phyloP scores from a whole-genome alignment of 1,139 yeast species.

The Casaregolazyma suthepensis region DNA sequence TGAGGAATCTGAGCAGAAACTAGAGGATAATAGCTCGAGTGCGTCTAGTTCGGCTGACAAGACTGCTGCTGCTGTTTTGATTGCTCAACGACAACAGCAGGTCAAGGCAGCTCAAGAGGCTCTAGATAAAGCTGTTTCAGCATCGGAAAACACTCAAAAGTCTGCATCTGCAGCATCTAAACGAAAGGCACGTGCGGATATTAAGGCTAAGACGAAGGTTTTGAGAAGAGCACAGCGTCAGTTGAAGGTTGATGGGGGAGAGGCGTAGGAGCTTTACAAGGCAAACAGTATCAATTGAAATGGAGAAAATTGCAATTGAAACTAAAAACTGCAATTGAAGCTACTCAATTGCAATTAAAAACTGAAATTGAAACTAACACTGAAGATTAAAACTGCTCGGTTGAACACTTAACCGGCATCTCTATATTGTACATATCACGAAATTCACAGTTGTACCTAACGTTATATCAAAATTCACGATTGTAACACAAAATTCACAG shows the following conservation, averaged over 20 bases:
- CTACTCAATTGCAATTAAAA: too few species aligned
- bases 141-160: slow-evolving; percentile 2
- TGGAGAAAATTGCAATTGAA: background rate
- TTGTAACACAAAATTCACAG: too few species aligned
- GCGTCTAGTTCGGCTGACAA: background rate
- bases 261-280: background rate
- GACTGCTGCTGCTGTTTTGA: slow-evolving; percentile 1
- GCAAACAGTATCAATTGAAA: background rate
- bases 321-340: too few species aligned
- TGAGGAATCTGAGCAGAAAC: background rate
- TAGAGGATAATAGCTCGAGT: background rate
- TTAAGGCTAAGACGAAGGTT: slow-evolving; percentile 8
- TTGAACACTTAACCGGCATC: too few species aligned
- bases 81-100: slow-evolving; percentile 5
- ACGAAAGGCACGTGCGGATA: slow-evolving; percentile 5
- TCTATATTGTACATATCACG: too few species aligned
- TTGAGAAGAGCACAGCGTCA: slow-evolving; percentile 9
- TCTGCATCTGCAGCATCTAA: slow-evolving; percentile 9
- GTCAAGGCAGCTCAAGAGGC: slow-evolving; percentile 2
- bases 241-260: slow-evolving; percentile 2
- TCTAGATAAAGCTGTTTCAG: slow-evolving; percentile 4
- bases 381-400: too few species aligned
- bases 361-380: too few species aligned
- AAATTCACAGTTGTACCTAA: too few species aligned
- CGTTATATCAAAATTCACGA: too few species aligned